Conservation (phyloP, 352 stramenopile genomes). For the Phytophthora chlamydospora region DNA sequence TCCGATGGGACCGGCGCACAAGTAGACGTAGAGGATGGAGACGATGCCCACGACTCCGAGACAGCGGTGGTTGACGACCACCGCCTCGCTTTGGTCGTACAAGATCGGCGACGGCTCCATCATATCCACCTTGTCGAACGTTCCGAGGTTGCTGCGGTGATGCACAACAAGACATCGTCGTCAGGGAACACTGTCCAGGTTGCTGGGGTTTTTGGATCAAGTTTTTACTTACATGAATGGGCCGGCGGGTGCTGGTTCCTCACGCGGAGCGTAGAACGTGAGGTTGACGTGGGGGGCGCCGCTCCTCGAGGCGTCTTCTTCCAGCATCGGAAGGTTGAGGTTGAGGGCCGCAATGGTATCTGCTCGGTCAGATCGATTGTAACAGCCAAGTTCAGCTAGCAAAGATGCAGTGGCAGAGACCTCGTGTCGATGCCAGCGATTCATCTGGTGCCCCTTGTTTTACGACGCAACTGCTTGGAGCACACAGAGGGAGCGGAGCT, state of each 20-base stretch:
- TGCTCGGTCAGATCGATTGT: conserved; percentile 20
- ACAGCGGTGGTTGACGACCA: conserved; percentile 39
- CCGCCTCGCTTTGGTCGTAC: conserved; percentile 17
- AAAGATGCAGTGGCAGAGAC: conserved; percentile 18
- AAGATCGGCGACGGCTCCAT: conserved; percentile 35
- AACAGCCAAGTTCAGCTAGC: background rate
- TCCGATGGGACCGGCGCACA: conserved; percentile 44
- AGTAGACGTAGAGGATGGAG: conserved; percentile 44
- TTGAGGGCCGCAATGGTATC: conserved; percentile 21
- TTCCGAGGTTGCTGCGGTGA: conserved; percentile 25
- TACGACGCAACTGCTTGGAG: conserved; percentile 9
- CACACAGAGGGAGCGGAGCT: conserved; percentile 4
- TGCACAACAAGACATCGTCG: background rate
- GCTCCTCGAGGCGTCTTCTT: conserved; percentile 8
- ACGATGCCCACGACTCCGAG: conserved; percentile 35
- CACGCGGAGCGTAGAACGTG: conserved; percentile 14
- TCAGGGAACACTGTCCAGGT: background rate
- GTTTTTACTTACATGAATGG: conserved; percentile 18
- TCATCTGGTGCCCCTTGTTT: conserved; percentile 4
- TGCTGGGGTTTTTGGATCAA: too few relatives aligned
- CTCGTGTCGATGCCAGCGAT: background rate
- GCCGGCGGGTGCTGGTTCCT: conserved; percentile 4
- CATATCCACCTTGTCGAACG: conserved; percentile 44
- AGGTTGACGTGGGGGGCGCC: conserved; percentile 8
- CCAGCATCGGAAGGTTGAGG: conserved; percentile 18